Base-by-base conservation (phyloP, 768 basidiomycete species). In the Coprinopsis sp. region DNA sequence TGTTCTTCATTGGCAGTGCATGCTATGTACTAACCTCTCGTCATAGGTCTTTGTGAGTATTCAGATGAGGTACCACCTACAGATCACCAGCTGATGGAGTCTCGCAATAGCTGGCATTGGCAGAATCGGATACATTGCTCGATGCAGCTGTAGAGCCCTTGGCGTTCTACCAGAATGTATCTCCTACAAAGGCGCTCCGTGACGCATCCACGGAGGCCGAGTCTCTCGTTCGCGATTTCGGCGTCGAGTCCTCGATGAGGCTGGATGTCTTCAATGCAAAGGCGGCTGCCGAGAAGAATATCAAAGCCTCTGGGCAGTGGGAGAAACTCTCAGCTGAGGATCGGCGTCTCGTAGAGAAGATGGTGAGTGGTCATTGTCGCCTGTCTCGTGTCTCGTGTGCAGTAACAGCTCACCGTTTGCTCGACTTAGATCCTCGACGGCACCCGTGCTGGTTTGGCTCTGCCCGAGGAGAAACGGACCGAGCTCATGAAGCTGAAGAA, bases 141-240 rank as follows among this genome's bases (percentile, higher is more conserved):
- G 76, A 80, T 37, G 51, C 60, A 6, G 59, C 68, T 27, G 64
- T 69, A 2, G 84, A 87, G 50, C 84, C 84, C 0, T 70, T 89
- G 16, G 64, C 72, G 0, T 93, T 94, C 65, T 87, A 91, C 58
- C 85, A 90, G 61, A 87, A 91, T 54, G 88, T 92, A 22, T 85
- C 87, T 22, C 69, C 81, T 1, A 69, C 73, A 46, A 82, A 89
- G 60, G 79, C 75, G 33, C 74, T 93, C n/a, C 78, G 91, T 1
- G 90, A 92, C 58, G 87, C 88, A 1, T 83, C 87, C 3, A 88
- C 80, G 46, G 76, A 77, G 31, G 83, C 84, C 2, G 87, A 91
- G 59, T 73, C 77, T n/a, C 68, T 79, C 25, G 66, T 82, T 14
- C 79, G 84, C 46, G 80, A 89, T 53, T 91, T 79, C 53, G 69